Evolutionary conservation across 495 filamentous ascomycete species (phyloP).

Genomic region (Penicillium ochrochloron): DNA sequence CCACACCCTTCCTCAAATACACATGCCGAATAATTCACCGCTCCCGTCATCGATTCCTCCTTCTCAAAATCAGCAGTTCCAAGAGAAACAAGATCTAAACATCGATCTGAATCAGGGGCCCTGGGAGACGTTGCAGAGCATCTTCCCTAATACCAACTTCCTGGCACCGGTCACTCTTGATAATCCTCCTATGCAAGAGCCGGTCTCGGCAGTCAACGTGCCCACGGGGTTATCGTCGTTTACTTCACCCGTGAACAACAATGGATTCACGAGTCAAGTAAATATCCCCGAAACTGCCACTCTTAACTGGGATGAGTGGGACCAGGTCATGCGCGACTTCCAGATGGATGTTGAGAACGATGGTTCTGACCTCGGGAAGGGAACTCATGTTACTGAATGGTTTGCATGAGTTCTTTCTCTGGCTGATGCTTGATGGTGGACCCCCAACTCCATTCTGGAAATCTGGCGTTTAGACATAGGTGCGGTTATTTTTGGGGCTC

Average conservation of each 20-base stretch:
- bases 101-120: slow-evolving; percentile 41
- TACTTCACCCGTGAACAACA: slow-evolving; percentile 18
- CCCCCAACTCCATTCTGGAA: not conserved
- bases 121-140: slow-evolving; percentile 29
- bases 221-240: slow-evolving; percentile 17
- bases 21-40: slow-evolving; percentile 17
- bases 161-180: slow-evolving; percentile 26
- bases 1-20: slow-evolving; percentile 24
- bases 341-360: slow-evolving; percentile 48
- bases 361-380: slow-evolving; percentile 24
- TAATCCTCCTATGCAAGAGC: slow-evolving; percentile 14
- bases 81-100: slow-evolving; percentile 18
- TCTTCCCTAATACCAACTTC: slow-evolving; percentile 41
- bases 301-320: slow-evolving; percentile 53
- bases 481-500: not conserved
- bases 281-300: slow-evolving; percentile 12
- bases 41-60: slow-evolving; percentile 5
- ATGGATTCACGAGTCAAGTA: slow-evolving; percentile 20
- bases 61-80: not conserved
- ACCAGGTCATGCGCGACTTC: slow-evolving; percentile 56
- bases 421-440: not conserved
- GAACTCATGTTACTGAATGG: slow-evolving; percentile 41
- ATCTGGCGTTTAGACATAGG: slow-evolving; percentile 3
- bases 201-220: slow-evolving; percentile 10
- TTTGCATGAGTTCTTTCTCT: slow-evolving; percentile 22